These are phyloP conservation scores for Kodamaea anthophila DNA, from an alignment of 1,139 yeast genomes.

Conservation along the genomic window DNA sequence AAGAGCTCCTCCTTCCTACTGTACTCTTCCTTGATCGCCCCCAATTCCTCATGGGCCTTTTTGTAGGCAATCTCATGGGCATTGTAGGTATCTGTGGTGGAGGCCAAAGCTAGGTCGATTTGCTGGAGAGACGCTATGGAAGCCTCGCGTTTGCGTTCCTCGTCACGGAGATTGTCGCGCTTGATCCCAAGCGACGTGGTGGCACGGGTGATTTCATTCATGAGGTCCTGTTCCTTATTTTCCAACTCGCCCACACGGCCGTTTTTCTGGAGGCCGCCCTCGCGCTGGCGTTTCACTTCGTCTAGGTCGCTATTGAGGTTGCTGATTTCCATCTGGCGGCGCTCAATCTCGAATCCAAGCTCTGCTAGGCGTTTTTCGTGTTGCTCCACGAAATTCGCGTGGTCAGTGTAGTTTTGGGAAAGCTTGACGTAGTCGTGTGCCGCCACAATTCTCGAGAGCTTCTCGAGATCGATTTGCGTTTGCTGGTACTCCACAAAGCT, in stretches of 20 bases:
- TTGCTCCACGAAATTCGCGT: slow-evolving; percentile 32
- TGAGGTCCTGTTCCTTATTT: slow-evolving; percentile 45
- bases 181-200: slow-evolving; percentile 58
- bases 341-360: slow-evolving; percentile 34
- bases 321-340: slow-evolving; percentile 48
- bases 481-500: slow-evolving; percentile 82
- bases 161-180: slow-evolving; percentile 49
- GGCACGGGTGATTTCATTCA: slow-evolving; percentile 65
- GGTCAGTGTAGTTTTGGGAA: slow-evolving; percentile 35
- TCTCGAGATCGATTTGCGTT: slow-evolving; percentile 74
- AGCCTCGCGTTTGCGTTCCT: slow-evolving; percentile 17
- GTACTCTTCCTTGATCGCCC: slow-evolving; percentile 42
- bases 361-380: slow-evolving; percentile 30
- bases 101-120: slow-evolving; percentile 19
- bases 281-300: slow-evolving; percentile 48
- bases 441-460: slow-evolving; percentile 62
- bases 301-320: slow-evolving; percentile 59
- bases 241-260: slow-evolving; percentile 61
- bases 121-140: slow-evolving; percentile 14
- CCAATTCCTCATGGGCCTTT: slow-evolving; percentile 37
- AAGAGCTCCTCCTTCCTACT: slow-evolving; percentile 70
- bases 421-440: slow-evolving; percentile 64
- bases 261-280: slow-evolving; percentile 57
- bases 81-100: slow-evolving; percentile 21
- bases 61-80: slow-evolving; percentile 34